phyloP scores from a whole-genome alignment of 2,329 filamentous ascomycete genomes.

The Trichoderma citrinoviride region DNA sequence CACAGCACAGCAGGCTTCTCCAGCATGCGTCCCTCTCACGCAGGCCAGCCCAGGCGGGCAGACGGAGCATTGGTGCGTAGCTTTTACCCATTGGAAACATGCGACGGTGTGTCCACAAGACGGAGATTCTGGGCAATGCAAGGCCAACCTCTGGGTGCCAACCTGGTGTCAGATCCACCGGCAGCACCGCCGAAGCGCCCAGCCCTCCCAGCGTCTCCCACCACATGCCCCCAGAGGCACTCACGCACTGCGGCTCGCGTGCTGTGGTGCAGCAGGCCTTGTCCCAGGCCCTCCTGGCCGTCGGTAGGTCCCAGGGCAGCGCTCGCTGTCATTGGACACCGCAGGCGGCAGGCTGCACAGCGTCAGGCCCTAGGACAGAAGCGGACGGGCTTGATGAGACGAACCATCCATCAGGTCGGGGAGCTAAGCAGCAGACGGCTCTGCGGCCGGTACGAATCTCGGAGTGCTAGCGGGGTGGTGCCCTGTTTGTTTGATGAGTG shows the following conservation, averaged over 20 bases:
- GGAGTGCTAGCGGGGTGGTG: not conserved
- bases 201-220: not conserved
- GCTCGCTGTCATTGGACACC: conserved; percentile 20
- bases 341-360: conserved; percentile 13
- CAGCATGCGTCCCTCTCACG: not conserved
- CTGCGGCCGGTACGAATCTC: not conserved
- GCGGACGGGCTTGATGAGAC: conserved; percentile 1
- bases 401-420: conserved; percentile 16
- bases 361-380: conserved; percentile 6
- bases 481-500: not conserved
- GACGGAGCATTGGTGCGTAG: not conserved
- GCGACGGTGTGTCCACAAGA: conserved; percentile 20
- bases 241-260: conserved; percentile 28
- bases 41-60: not conserved
- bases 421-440: not conserved
- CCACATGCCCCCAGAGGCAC: conserved; percentile 4
- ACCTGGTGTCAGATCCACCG: conserved; percentile 18
- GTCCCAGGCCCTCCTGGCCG: conserved; percentile 8
- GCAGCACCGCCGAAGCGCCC: conserved; percentile 17
- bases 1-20: conserved; percentile 1
- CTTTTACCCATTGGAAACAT: conserved; percentile 11
- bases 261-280: conserved; percentile 22
- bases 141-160: conserved; percentile 8
- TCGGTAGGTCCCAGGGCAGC: conserved; percentile 19
- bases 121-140: conserved; percentile 20